Percentiles rank a stretch among this genome's conserved stretches.
Evolutionary conservation across 164 flowering plant genomes (phyloP).

Genomic region (Macadamia tetraphylla): DNA sequence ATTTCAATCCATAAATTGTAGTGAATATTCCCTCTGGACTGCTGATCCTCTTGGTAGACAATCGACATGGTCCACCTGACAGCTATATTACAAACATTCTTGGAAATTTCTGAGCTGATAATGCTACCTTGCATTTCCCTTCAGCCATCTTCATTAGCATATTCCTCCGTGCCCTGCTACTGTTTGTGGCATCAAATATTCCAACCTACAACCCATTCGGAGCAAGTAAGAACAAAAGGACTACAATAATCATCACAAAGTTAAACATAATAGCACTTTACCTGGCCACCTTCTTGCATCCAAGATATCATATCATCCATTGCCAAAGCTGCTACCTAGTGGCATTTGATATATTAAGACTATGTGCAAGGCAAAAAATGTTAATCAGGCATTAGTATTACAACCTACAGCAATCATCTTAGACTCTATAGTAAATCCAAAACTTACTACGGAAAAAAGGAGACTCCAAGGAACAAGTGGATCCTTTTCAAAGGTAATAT

Average conservation of each 20-base stretch:
- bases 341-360: slow-evolving; percentile 49
- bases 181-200: slow-evolving; percentile 98
- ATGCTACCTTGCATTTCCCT: slow-evolving; percentile 88
- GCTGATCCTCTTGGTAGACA: no score
- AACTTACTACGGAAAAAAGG: neutral
- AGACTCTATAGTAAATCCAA: neutral
- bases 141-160: slow-evolving; percentile 99
- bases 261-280: slow-evolving; percentile 21
- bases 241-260: neutral
- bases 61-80: neutral
- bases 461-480: no score
- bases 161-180: slow-evolving; percentile 72
- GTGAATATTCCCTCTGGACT: neutral
- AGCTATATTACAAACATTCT: neutral
- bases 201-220: slow-evolving; percentile 59
- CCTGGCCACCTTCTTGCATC: slow-evolving; percentile 99
- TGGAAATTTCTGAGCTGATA: neutral
- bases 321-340: slow-evolving; percentile 97
- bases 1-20: neutral
- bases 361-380: slow-evolving; percentile 35
- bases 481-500: no score
- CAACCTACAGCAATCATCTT: neutral
- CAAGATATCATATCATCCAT: slow-evolving; percentile 98
- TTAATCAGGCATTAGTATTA: slow-evolving; percentile 21
- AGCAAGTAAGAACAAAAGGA: slow-evolving; percentile 7